A percentile compares a stretch with the other conserved stretches of the same genome.
phyloP scores from a whole-genome alignment of 164 flowering plant genomes.

The Cinnamomum chago region DNA sequence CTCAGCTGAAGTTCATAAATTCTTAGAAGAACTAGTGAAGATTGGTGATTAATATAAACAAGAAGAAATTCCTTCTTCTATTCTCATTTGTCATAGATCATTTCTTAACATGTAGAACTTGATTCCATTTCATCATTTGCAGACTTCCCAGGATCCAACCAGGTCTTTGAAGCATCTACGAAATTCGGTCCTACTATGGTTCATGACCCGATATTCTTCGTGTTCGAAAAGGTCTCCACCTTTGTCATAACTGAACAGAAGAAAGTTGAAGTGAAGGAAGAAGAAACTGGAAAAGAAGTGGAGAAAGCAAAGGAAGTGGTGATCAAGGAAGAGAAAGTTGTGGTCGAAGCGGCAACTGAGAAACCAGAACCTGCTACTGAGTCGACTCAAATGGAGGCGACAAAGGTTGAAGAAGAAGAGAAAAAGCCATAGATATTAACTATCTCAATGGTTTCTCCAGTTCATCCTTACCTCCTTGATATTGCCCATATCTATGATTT shows the following conservation, averaged over 20 bases:
- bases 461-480: not conserved
- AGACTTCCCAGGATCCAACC: slow-evolving; percentile 83
- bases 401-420: slow-evolving; percentile 14
- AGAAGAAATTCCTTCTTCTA: not conserved
- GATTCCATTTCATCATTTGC: not conserved
- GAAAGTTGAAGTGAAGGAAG: slow-evolving; percentile 16
- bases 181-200: slow-evolving; percentile 50
- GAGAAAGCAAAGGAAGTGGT: slow-evolving; percentile 34
- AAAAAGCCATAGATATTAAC: slow-evolving; percentile 11
- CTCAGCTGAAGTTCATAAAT: slow-evolving; percentile 54
- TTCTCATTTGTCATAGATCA: not conserved
- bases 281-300: slow-evolving; percentile 18
- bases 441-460: not conserved
- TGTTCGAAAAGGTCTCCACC: slow-evolving; percentile 71
- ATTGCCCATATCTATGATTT: slow-evolving; percentile 8
- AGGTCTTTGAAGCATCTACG: slow-evolving; percentile 47
- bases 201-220: slow-evolving; percentile 52
- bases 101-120: too few relatives aligned
- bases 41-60: slow-evolving; percentile 41
- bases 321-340: slow-evolving; percentile 19
- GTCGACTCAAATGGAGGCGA: slow-evolving; percentile 7
- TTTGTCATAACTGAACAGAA: slow-evolving; percentile 45
- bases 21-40: slow-evolving; percentile 63
- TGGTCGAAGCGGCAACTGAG: too few relatives aligned
- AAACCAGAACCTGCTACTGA: slow-evolving; percentile 4